Evolutionary conservation across 108 stramenopile species (phyloP).

Genomic region (Mayamaea pseudoterrestris): DNA sequence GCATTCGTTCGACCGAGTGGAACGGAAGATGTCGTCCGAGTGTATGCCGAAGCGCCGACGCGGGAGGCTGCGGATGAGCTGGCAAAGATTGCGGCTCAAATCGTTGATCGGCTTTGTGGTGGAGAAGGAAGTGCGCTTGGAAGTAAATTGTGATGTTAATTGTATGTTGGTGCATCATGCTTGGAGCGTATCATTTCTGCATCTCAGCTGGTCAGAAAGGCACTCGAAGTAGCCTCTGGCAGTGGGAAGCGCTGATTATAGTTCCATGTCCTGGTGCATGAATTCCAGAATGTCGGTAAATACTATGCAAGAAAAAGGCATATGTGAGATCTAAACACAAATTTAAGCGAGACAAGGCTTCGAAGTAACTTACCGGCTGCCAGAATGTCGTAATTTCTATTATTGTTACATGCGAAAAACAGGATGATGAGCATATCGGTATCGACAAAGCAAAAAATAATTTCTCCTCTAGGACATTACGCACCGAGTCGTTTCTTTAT

Average conservation of each 20-base stretch:
- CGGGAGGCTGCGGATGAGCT: conserved; percentile 52
- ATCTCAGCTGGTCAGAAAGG: too few species aligned
- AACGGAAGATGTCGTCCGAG: conserved; percentile 97
- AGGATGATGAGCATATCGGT: background rate
- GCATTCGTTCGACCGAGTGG: conserved; percentile 96
- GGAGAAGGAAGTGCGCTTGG: conserved; percentile 58
- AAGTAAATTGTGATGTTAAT: too few species aligned
- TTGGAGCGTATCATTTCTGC: too few species aligned
- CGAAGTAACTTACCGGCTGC: too few species aligned
- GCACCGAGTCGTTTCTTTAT: conserved; percentile 81
- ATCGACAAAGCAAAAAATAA: background rate
- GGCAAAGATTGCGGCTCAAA: conserved; percentile 49
- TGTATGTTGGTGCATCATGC: too few species aligned
- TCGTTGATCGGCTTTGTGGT: conserved; percentile 53
- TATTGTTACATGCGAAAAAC: background rate
- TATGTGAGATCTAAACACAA: too few species aligned
- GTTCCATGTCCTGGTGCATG: conserved; percentile 67
- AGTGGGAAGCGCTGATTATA: too few species aligned
- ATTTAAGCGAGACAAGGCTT: too few species aligned
- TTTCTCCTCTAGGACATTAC: background rate
- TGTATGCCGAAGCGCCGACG: conserved; percentile 92
- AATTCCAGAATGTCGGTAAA: conserved; percentile 66
- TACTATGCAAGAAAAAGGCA: too few species aligned
- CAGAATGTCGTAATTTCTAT: conserved; percentile 76
- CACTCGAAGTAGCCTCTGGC: too few species aligned